These are phyloP conservation scores for Fusarium floridanum DNA, from an alignment of 2,329 filamentous ascomycete genomes.

Conservation along the genomic window DNA sequence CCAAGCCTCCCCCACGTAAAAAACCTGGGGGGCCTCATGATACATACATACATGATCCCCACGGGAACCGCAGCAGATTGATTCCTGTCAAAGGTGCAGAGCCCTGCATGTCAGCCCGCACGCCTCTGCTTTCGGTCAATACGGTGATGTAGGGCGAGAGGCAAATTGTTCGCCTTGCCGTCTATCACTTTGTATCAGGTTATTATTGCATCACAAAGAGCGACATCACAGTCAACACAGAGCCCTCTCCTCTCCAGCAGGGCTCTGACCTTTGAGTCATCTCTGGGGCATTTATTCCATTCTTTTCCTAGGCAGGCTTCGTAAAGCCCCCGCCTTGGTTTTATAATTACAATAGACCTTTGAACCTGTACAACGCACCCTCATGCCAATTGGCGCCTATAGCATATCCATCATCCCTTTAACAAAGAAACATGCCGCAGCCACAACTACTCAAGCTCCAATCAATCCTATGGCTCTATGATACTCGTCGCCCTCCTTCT, in stretches of 20 bases:
- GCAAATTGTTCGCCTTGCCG: conserved; percentile 14
- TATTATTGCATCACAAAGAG: not conserved
- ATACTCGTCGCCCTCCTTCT: not conserved
- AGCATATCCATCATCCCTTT: conserved; percentile 46
- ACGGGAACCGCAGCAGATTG: not conserved
- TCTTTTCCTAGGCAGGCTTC: conserved; percentile 37
- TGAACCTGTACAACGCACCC: conserved; percentile 45
- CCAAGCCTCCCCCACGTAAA: conserved; percentile 16
- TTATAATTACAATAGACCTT: conserved; percentile 47
- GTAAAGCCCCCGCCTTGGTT: conserved; percentile 36
- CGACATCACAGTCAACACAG: not conserved
- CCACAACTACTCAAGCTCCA: conserved; percentile 32
- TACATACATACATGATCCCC: not conserved
- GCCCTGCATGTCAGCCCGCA: not conserved
- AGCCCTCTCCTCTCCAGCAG: not conserved
- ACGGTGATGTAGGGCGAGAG: conserved; percentile 3
- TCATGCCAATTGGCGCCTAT: conserved; percentile 47
- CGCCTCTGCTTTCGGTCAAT: not conserved
- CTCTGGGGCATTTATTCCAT: conserved; percentile 35
- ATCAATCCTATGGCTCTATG: conserved; percentile 21
- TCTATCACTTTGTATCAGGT: not conserved
- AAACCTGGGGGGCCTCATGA: conserved; percentile 10
- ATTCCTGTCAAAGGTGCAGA: conserved; percentile 15
- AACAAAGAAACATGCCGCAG: conserved; percentile 41
- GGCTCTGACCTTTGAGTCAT: not conserved